Conservation (phyloP, 345 rosid genomes). For the Salix dunnii region DNA sequence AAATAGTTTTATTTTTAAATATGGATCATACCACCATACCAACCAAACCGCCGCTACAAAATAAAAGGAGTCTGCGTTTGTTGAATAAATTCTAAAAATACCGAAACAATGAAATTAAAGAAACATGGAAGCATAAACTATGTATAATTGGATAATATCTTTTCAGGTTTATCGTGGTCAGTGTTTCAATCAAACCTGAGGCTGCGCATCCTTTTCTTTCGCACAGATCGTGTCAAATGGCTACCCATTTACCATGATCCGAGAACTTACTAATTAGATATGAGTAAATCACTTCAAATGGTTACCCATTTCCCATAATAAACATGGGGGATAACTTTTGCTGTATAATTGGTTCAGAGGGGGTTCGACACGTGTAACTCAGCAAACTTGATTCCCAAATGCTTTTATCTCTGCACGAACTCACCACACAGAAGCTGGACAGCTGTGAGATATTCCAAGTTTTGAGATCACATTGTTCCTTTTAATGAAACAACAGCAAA, state of each 20-base stretch:
- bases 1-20: no score
- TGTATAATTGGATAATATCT: neutral
- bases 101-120: neutral
- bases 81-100: neutral
- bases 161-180: neutral
- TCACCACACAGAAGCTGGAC: slow-evolving; percentile 12
- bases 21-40: no score
- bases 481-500: slow-evolving; percentile 45
- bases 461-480: slow-evolving; percentile 34
- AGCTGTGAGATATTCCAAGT: slow-evolving; percentile 21
- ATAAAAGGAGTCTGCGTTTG: no score
- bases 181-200: neutral
- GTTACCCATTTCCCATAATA: neutral
- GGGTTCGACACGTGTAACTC: slow-evolving; percentile 37
- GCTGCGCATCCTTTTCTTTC: neutral
- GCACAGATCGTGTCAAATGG: no score
- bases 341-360: slow-evolving; percentile 24
- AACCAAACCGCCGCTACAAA: no score
- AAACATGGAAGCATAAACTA: neutral
- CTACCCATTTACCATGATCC: neutral
- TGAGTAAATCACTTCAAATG: no score
- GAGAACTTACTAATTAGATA: no score
- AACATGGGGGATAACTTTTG: neutral
- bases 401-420: slow-evolving; percentile 18
- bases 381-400: slow-evolving; percentile 14